These are phyloP conservation scores for Hansenula sp. DNA, from an alignment of 1,139 yeast species.

Conservation along the genomic window DNA sequence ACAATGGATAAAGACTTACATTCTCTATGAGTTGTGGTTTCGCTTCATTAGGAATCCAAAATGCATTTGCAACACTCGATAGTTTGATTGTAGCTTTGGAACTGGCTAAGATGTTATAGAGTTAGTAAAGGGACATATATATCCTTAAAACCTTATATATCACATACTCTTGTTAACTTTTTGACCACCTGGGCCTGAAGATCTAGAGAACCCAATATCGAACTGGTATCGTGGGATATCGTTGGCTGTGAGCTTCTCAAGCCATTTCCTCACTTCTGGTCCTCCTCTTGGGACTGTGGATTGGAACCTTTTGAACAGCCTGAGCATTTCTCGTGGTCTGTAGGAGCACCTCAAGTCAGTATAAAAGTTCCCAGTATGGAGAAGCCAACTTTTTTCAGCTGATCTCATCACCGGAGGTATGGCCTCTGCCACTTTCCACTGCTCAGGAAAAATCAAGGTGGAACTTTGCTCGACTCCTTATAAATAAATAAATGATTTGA, in stretches of 20 bases:
- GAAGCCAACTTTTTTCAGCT: too few relatives aligned
- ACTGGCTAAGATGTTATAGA: constrained; percentile 47
- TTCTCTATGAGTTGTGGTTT: constrained; percentile 37
- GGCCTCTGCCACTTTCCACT: not conserved
- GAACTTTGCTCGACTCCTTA: not conserved
- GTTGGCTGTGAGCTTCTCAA: constrained; percentile 29
- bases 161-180: constrained; percentile 64
- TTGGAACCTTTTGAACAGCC: not conserved
- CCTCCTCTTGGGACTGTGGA: not conserved
- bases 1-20: too few relatives aligned
- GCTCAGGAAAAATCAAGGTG: not conserved
- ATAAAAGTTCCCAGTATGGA: too few relatives aligned
- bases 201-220: constrained; percentile 55
- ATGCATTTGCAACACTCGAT: constrained; percentile 43
- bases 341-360: too few relatives aligned
- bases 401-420: not conserved
- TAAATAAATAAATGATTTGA: not conserved
- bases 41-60: constrained; percentile 63
- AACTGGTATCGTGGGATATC: constrained; percentile 51
- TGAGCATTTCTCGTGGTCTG: not conserved
- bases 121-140: too few relatives aligned
- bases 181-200: constrained; percentile 96
- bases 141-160: not conserved
- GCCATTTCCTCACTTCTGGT: constrained; percentile 33
- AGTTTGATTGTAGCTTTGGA: constrained; percentile 74